Base-by-base conservation (phyloP, 148 eudicot genomes). In the Vaccinium macrocarpon region DNA sequence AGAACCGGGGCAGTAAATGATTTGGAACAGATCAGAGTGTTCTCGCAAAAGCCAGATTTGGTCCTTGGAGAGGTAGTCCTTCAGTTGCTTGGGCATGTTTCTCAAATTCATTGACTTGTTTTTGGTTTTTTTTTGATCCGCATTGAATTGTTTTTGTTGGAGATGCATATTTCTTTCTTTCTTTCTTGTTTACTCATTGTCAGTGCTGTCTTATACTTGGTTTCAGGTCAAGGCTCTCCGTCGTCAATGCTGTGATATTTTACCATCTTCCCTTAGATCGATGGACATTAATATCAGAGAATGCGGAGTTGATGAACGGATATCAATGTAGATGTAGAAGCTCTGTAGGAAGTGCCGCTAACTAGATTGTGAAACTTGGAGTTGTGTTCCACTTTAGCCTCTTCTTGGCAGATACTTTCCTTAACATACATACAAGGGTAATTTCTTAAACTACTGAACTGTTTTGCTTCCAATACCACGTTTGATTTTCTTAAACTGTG, bases 211-310 rank as follows among this genome's bases (percentile, higher is more conserved):
- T n/a, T 64, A 78, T 55, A 50, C n/a, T 76, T 83, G 18, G 1
- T 57, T 82, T 77, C 88, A 91, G 93, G 86, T 86, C 75, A 84
- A 85, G 88, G 85, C 88, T 64, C 93, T 89, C 15, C 94, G 98
- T 82, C 96, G 98, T 52, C 90, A 92, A 29, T 95, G 98, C 87
- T 95, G 98, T 88, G 92, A 93, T 85, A 89, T 92, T 80, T 68
- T 83, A 84, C 88, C 88, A 46, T 88, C 93, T 81, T 84, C 86
- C 76, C 81, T 57, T 79, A 85, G 86, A 79, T 88, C 87, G 38
- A 89, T 93, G 92, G 86, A 61, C 15, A 82, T 95, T 81, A 89
- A 84, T 66, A 88, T 95, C 25, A 90, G 93, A 81, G 84, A 89
- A 62, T 95, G 98, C 78, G 87, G 89, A 77, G 82, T 56, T 25